Conservation (phyloP, 2,329 filamentous ascomycete genomes). For the Phoma sp. region DNA sequence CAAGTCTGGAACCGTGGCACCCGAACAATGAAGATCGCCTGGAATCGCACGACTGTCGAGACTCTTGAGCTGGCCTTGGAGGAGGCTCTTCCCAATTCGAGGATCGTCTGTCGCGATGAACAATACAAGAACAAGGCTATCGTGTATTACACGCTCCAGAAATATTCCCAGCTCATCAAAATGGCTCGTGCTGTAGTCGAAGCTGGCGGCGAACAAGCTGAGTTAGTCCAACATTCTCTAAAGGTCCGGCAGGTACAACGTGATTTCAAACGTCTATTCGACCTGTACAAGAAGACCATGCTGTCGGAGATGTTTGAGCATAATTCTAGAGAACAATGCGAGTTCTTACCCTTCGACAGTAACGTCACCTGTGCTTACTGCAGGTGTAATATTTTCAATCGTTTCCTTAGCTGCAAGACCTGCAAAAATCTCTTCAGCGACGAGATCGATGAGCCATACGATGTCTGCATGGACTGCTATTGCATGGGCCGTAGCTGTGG, state of each 20-base stretch:
- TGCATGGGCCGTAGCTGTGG: conserved; percentile 94
- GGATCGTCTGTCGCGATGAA: conserved; percentile 93
- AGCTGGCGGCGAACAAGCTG: conserved; percentile 45
- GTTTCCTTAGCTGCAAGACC: conserved; percentile 88
- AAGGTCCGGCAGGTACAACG: conserved; percentile 74
- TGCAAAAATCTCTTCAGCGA: conserved; percentile 72
- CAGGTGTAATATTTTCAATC: conserved; percentile 94
- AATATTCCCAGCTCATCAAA: conserved; percentile 70
- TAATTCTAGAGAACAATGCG: conserved; percentile 70
- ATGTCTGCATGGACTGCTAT: conserved; percentile 98
- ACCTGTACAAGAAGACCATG: conserved; percentile 77
- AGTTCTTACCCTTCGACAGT: conserved; percentile 82
- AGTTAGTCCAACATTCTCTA: conserved; percentile 46
- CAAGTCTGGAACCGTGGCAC: conserved; percentile 99
- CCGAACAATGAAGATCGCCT: conserved; percentile 94
- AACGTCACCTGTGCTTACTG: conserved; percentile 97
- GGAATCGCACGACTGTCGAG: conserved; percentile 94
- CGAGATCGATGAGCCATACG: conserved; percentile 84
- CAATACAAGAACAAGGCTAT: conserved; percentile 99
- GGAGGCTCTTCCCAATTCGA: conserved; percentile 86
- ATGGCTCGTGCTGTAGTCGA: conserved; percentile 64
- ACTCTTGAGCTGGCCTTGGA: conserved; percentile 84
- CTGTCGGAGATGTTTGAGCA: conserved; percentile 84
- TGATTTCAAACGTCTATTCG: conserved; percentile 83
- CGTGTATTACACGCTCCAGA: conserved; percentile 82